phyloP scores from a whole-genome alignment of 73 alveolate species.

The Paramecium sexaurelia region DNA sequence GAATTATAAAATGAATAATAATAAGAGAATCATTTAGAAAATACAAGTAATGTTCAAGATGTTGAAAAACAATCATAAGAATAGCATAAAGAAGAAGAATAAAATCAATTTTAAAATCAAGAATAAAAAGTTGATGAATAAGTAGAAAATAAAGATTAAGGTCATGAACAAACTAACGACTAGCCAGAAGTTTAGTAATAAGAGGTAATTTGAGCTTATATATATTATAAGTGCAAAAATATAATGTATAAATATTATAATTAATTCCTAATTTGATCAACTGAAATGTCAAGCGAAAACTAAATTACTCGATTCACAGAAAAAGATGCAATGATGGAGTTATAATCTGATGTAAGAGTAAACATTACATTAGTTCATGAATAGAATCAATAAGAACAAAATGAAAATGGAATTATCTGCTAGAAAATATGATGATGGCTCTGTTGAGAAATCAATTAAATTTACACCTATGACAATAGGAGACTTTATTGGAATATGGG shows the following conservation, averaged over 20 bases:
- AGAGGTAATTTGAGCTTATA: background rate
- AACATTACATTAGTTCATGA: background rate
- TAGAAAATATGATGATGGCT: background rate
- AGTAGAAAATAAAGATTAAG: background rate
- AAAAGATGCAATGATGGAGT: background rate
- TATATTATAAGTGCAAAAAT: background rate
- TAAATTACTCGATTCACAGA: background rate
- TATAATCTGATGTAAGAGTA: background rate
- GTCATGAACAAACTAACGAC: background rate
- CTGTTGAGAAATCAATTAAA: background rate
- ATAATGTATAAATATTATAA: background rate
- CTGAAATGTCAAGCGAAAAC: background rate
- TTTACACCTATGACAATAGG: slow-evolving; percentile 27
- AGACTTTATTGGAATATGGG: background rate
- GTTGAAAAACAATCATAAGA: background rate
- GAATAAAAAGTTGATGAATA: background rate
- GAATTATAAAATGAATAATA: background rate
- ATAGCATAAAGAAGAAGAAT: background rate
- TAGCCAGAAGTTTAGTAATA: background rate
- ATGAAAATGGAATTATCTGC: slow-evolving; percentile 15
- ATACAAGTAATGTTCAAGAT: background rate
- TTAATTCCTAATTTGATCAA: background rate
- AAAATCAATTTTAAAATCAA: background rate
- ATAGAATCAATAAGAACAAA: background rate
- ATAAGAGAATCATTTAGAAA: background rate